Percentiles rank a stretch among this genome's conserved stretches.
Evolutionary conservation across 2,329 filamentous ascomycete species (phyloP).

Genomic region (Thermochaetoides dissita): DNA sequence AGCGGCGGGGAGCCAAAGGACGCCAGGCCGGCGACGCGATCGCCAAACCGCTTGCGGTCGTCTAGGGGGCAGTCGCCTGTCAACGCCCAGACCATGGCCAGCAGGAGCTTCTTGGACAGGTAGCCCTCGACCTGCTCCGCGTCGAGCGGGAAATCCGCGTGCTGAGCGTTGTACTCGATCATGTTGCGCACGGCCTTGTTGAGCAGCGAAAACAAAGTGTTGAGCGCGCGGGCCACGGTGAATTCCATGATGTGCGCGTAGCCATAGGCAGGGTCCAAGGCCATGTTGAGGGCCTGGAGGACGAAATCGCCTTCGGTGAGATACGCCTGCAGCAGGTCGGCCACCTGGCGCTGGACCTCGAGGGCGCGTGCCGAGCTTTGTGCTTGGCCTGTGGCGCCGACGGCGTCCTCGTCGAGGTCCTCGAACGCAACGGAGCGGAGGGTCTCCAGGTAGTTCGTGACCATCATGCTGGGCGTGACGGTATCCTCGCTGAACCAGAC

Average conservation of each 20-base stretch:
- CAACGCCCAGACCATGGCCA: conserved; percentile 88
- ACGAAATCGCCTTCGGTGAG: conserved; percentile 72
- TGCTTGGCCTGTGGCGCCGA: conserved; percentile 48
- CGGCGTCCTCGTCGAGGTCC: conserved; percentile 85
- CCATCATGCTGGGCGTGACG: conserved; percentile 84
- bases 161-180: conserved; percentile 90
- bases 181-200: conserved; percentile 88
- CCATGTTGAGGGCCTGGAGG: conserved; percentile 36
- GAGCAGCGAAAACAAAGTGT: conserved; percentile 84
- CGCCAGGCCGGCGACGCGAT: conserved; percentile 67
- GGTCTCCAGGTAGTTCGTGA: conserved; percentile 75
- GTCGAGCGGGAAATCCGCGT: conserved; percentile 85
- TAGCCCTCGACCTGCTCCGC: conserved; percentile 80
- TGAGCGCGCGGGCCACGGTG: conserved; percentile 77
- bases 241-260: conserved; percentile 99
- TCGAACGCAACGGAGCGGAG: conserved; percentile 78
- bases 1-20: conserved; percentile 75
- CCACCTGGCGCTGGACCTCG: conserved; percentile 63
- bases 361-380: conserved; percentile 60
- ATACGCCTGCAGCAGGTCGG: conserved; percentile 62
- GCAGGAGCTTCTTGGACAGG: conserved; percentile 81
- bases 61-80: conserved; percentile 83
- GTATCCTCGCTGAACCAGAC: conserved; percentile 99
- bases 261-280: conserved; percentile 54
- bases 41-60: conserved; percentile 81